Conservation (phyloP, 2,329 filamentous ascomycete species). For the Beauveria bassiana region DNA sequence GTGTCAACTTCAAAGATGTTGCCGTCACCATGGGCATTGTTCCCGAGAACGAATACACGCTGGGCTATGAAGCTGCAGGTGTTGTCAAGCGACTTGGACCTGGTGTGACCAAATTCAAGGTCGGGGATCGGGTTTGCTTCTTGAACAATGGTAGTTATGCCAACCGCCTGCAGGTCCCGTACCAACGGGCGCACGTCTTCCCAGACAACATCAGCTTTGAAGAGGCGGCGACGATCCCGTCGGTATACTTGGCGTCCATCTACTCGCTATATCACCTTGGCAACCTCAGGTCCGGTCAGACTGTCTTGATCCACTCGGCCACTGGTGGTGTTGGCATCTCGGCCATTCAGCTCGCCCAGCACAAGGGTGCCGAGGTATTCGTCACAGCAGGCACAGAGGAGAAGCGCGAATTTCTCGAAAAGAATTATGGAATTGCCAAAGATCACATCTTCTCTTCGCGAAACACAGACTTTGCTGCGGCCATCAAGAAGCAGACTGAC, state of each 20-base stretch:
- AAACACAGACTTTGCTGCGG: slow-evolving; percentile 20
- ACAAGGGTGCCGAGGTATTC: slow-evolving; percentile 21
- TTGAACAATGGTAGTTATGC: not conserved
- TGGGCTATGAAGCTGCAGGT: slow-evolving; percentile 18
- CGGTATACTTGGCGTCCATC: slow-evolving; percentile 23
- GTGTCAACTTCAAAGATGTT: slow-evolving; percentile 15
- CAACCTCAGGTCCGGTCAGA: slow-evolving; percentile 24
- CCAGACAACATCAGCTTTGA: slow-evolving; percentile 27
- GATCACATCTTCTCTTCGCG: slow-evolving; percentile 25
- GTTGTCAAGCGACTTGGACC: slow-evolving; percentile 15
- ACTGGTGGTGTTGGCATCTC: slow-evolving; percentile 24
- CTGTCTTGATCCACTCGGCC: slow-evolving; percentile 27
- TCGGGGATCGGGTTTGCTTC: slow-evolving; percentile 17
- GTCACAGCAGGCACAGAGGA: slow-evolving; percentile 21
- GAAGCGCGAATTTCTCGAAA: slow-evolving; percentile 23
- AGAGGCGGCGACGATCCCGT: slow-evolving; percentile 25
- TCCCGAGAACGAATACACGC: not conserved
- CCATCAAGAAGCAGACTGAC: slow-evolving; percentile 19
- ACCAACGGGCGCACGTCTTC: slow-evolving; percentile 17
- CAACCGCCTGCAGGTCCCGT: not conserved
- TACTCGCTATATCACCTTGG: slow-evolving; percentile 14
- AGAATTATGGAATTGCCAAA: slow-evolving; percentile 20
- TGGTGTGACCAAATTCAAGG: not conserved
- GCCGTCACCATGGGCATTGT: slow-evolving; percentile 16
- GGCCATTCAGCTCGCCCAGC: slow-evolving; percentile 22